Evolutionary conservation across 2,329 filamentous ascomycete genomes (phyloP), one percentile per base, ranked within the genome.

Genomic region (Pseudogymnoascus sp.): DNA sequence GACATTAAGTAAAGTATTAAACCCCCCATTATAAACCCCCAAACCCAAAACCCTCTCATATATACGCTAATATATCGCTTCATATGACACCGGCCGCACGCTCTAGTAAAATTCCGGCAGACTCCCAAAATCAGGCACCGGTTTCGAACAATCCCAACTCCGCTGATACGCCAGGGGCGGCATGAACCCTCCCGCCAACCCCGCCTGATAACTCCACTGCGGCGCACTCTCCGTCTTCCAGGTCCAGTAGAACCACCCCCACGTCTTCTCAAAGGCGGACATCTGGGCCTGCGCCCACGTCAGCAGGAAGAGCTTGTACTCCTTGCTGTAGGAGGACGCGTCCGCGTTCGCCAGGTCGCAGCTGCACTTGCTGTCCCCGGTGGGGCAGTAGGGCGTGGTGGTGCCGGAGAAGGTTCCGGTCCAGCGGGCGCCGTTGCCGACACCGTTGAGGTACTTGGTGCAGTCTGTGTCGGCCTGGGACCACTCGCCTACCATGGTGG

Each of bases 181-280:
- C 77, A 99, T 75, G 60, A 93, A 91, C 0, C 91, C 91, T 1
- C 89, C 89, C 62, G 82, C 82, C 66, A 93, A 79, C 0, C 91
- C 93, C 67, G 86, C 81, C 76, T 93, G 87, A 78, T 95, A 96
- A 74, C 92, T 96, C 95, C 95, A 99, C 77, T 97, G 91, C 65
- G 87, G 81, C 59, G 89, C 87, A 67, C 77, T 81, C 79, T 97
- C 93, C 28, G 93, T 96, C 77, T 92, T 86, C 93, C 95, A 96
- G 36, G 93, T 97, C 95, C 95, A 99, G 78, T 99, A 99, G 78
- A 96, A 97, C 95, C 95, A 99, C 56, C 95, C 95, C 88, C 90
- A 95, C 5, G 90, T 91, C 67, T 88, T 87, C 76, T 97, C 93
- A 72, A 97, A 99, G 65, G 88, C 90, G 69, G 88, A 82, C 91